Percentiles rank a stretch among this genome's conserved stretches.
Evolutionary conservation across 108 stramenopile genomes (phyloP).

Genomic region (Cyclotella kingstonii): DNA sequence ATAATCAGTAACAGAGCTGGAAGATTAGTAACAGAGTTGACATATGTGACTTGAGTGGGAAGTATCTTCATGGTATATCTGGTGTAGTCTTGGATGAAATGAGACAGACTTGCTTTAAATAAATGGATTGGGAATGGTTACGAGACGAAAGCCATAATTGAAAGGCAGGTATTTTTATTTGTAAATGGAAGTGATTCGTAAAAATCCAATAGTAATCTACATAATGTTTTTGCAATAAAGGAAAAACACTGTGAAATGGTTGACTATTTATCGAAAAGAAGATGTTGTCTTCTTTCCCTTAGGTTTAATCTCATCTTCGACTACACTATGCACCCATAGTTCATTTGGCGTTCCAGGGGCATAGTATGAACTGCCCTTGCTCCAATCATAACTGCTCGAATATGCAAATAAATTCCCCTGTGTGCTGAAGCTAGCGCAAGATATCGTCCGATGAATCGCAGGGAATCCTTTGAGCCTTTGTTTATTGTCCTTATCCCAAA

Average conservation of each 20-base stretch:
- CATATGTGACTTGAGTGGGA: slow-evolving; percentile 49
- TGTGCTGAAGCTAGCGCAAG: slow-evolving; percentile 83
- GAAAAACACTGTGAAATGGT: not conserved
- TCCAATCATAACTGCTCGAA: slow-evolving; percentile 92
- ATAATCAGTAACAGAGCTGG: slow-evolving; percentile 56
- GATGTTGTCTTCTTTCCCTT: slow-evolving; percentile 66
- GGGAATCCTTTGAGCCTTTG: slow-evolving; percentile 88
- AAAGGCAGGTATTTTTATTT: slow-evolving; percentile 79
- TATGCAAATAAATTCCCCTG: slow-evolving; percentile 92
- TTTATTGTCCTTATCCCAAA: slow-evolving; percentile 96
- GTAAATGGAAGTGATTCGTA: slow-evolving; percentile 17
- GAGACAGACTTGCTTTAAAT: slow-evolving; percentile 44
- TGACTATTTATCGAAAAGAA: slow-evolving; percentile 8
- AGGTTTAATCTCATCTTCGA: slow-evolving; percentile 88
- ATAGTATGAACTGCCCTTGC: slow-evolving; percentile 68
- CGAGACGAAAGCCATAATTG: slow-evolving; percentile 71
- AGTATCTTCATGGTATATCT: slow-evolving; percentile 60
- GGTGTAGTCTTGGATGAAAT: slow-evolving; percentile 72
- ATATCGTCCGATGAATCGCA: slow-evolving; percentile 62
- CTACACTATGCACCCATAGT: slow-evolving; percentile 77
- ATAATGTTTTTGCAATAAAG: not conserved
- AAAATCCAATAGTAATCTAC: not conserved
- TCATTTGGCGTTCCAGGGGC: slow-evolving; percentile 73
- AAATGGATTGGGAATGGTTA: slow-evolving; percentile 62
- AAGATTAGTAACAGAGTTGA: slow-evolving; percentile 51